phyloP scores from a whole-genome alignment of 1,139 yeast genomes.

The Taiozyma onychis region DNA sequence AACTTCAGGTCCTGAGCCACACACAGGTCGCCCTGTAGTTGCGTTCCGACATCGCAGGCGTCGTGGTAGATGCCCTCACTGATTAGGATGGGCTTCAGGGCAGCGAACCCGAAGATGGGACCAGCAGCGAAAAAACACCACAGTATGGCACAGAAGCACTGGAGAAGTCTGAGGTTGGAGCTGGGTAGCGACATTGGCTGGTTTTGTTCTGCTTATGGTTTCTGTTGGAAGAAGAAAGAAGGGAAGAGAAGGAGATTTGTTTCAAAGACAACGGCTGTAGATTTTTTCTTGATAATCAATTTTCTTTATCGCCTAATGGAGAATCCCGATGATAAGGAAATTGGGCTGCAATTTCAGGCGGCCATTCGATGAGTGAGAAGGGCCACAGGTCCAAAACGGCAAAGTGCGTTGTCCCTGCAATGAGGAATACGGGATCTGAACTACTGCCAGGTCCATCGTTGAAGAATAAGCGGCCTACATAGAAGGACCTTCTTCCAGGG shows the following conservation, averaged over 20 bases:
- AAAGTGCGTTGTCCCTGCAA: background rate
- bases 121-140: constrained; percentile 95
- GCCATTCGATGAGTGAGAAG: background rate
- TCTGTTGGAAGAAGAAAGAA: background rate
- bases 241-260: no score
- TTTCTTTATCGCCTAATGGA: background rate
- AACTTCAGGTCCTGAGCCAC: constrained; percentile 72
- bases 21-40: constrained; percentile 35
- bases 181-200: background rate
- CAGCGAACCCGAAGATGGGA: constrained; percentile 92
- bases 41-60: constrained; percentile 35
- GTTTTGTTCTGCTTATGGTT: background rate
- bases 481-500: background rate
- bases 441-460: background rate
- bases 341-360: background rate
- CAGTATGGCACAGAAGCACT: constrained; percentile 53
- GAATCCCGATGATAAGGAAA: background rate
- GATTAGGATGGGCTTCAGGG: constrained; percentile 76
- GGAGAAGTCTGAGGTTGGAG: constrained; percentile 6
- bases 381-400: background rate
- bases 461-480: background rate
- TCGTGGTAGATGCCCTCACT: constrained; percentile 70
- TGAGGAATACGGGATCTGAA: background rate
- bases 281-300: background rate
- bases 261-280: no score